Evolutionary conservation across 805 yeast species (phyloP), one percentile per base, ranked within the genome.

Genomic region (Yarrowia keelungensis): DNA sequence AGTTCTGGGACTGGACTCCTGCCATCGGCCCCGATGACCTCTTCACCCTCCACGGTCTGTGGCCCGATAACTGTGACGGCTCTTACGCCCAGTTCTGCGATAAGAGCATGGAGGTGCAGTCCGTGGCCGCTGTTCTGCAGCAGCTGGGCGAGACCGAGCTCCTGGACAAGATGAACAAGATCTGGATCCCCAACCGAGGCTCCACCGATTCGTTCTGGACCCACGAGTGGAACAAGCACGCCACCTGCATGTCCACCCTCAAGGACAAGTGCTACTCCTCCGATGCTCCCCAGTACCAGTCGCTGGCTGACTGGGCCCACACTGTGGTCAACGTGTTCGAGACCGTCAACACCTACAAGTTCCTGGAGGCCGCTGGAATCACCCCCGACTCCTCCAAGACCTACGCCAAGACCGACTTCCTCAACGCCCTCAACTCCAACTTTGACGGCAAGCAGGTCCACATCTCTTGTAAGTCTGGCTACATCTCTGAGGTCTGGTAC

Each of bases 191-290:
- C 74, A 84, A 84, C 74, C 86, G 85, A 62, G 91, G 91, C 11
- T 77, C 84, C 69, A 94, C 89, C 75, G 87, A 85, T 69, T 76
- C 82, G 7, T 80, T 93, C 64, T 93, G 98, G 98, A 82, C 85
- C 43, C 97, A 93, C 78, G 98, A 93, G 78, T 93, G 85, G 83
- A 92, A 93, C 80, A 93, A 93, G 77, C 98, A 93, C 76, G 98
- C 93, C 32, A 92, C 97, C 10, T 93, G 98, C 79, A 87, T 92
- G 83, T 85, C 88, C 59, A 92, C 97, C 0, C 80, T 93, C 56
- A 85, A 83, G 69, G 90, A 95, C 3, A 73, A 77, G 5, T 93
- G 98, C 77, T 92, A 92, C 77, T 41, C 71, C 16, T 61, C 67
- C 8, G 72, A 71, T 32, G 74, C 77, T 14, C 67, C 73, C 47